A percentile compares a stretch with the other conserved stretches of the same genome.
phyloP scores from a whole-genome alignment of 1,284 basidiomycete species.

The Malassezia dermatis region DNA sequence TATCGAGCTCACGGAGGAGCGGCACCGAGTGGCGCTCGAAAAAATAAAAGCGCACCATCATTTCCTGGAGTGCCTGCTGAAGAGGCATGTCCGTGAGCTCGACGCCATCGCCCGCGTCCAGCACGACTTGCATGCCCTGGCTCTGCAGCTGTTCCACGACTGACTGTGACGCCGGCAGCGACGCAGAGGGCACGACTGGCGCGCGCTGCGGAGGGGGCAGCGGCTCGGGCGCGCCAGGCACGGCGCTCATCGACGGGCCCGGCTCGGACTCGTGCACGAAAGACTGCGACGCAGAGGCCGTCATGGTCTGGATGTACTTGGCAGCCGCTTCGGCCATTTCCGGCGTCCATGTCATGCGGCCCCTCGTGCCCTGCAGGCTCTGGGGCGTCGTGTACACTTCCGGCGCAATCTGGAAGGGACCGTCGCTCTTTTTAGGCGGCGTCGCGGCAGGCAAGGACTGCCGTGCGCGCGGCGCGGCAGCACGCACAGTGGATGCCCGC shows the following conservation, averaged over 20 bases:
- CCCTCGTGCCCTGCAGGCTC: neutral
- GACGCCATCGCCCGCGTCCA: slow-evolving; percentile 12
- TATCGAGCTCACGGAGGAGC: slow-evolving; percentile 39
- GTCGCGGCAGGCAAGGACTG: neutral
- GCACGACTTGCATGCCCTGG: neutral
- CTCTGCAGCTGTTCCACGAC: slow-evolving; percentile 14
- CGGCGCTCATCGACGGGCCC: neutral
- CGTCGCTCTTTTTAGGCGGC: neutral
- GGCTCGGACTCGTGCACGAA: neutral
- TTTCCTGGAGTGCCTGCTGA: slow-evolving; percentile 37
- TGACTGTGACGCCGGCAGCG: slow-evolving; percentile 12
- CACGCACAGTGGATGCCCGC: neutral
- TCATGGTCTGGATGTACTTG: slow-evolving; percentile 17
- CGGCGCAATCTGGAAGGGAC: slow-evolving; percentile 10
- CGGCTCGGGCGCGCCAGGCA: neutral
- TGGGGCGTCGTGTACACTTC: slow-evolving; percentile 19
- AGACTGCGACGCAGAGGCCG: slow-evolving; percentile 2
- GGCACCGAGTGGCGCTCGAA: slow-evolving; percentile 46
- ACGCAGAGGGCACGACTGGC: neutral
- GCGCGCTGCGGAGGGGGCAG: neutral
- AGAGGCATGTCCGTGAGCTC: slow-evolving; percentile 26
- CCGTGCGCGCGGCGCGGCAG: neutral
- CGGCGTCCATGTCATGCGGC: slow-evolving; percentile 19
- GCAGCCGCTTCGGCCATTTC: slow-evolving; percentile 17
- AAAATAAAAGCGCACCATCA: slow-evolving; percentile 46